Base-by-base conservation (phyloP, 164 flowering plant genomes). In the Stephania japonica region DNA sequence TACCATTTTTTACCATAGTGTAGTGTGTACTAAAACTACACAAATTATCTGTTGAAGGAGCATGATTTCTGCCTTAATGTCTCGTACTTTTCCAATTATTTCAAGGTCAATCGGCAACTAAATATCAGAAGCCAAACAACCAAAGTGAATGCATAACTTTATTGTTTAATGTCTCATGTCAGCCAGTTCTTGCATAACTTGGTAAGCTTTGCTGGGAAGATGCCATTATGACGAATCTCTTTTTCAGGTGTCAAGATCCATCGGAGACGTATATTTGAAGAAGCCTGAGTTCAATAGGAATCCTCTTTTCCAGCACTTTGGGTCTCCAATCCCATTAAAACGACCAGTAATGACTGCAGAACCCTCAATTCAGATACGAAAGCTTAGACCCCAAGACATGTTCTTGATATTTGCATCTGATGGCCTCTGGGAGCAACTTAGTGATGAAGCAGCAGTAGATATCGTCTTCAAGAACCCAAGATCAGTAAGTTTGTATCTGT, bases 381-480 rank as follows among this genome's bases (percentile, higher is more conserved):
- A 81, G 80, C 49, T 90, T 59, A 79, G 73, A 24, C 86, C 90
- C 11, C 79, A 85, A 5, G 95, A 90, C 76, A 43, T 84, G 69
- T 90, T 90, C 72, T 71, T 90, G 76, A 87, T 90, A 69, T 89
- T 90, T 78, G 92, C 92, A 72, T 86, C 94, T 25, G 94, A 90
- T 84, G 94, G 94, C 67, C 89, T 90, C 18, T 90, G 95, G 95
- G 95, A 90, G 84, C 91, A 87, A 65, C 74, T 90, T 49, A 88
- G 83, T 76, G 91, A 90, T 75, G 85, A 87, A 73, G 84, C 67
- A 70, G 95, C 88, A 0, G 90, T 87, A 66, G 84, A 84, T n/a
- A 87, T 90, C 26, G 95, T 90, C 49, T 62, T 53, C 14, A 86
- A 79, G 67, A 73, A 77, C 80, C 89, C 92, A 21, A 81, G 91